Evolutionary conservation across 1,284 basidiomycete species (phyloP).

Genomic region (Cryptococcus amylolentus): DNA sequence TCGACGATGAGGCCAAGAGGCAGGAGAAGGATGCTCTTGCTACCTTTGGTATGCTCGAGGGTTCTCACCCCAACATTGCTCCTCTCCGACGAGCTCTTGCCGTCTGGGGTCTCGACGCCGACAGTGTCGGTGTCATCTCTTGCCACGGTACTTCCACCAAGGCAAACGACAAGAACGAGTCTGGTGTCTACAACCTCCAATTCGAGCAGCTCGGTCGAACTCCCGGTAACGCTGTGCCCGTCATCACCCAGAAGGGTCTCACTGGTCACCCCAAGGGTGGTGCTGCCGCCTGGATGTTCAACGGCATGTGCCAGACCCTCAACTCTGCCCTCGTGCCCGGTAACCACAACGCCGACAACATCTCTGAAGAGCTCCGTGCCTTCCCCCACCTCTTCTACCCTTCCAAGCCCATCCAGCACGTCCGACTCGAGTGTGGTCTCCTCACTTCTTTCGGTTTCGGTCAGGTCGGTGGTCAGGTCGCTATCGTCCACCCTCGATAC

Average conservation of each 20-base stretch:
- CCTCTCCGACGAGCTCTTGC: conserved; percentile 92
- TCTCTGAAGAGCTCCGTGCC: conserved; percentile 86
- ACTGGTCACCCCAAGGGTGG: conserved; percentile 96
- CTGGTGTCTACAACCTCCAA: conserved; percentile 92
- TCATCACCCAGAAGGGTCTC: conserved; percentile 95
- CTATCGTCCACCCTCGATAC: conserved; percentile 87
- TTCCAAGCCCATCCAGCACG: conserved; percentile 89
- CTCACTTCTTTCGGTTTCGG: conserved; percentile 99
- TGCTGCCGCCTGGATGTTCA: conserved; percentile 95
- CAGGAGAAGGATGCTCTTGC: conserved; percentile 88
- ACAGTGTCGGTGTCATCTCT: conserved; percentile 67
- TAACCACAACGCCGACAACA: conserved; percentile 94
- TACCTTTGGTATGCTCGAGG: conserved; percentile 93
- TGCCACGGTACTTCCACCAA: conserved; percentile 82
- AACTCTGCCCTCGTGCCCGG: conserved; percentile 88
- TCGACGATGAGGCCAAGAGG: conserved; percentile 80
- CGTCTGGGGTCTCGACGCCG: conserved; percentile 89
- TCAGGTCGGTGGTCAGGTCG: conserved; percentile 90
- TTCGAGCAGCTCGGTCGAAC: conserved; percentile 84
- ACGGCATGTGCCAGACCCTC: conserved; percentile 85
- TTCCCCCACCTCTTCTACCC: conserved; percentile 94
- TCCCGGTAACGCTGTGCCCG: conserved; percentile 88
- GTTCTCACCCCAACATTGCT: conserved; percentile 74
- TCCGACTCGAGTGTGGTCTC: conserved; percentile 83
- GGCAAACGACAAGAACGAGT: conserved; percentile 99